These are phyloP conservation scores for Petunia axillaris DNA, from an alignment of 257 asterid species.

Conservation along the genomic window DNA sequence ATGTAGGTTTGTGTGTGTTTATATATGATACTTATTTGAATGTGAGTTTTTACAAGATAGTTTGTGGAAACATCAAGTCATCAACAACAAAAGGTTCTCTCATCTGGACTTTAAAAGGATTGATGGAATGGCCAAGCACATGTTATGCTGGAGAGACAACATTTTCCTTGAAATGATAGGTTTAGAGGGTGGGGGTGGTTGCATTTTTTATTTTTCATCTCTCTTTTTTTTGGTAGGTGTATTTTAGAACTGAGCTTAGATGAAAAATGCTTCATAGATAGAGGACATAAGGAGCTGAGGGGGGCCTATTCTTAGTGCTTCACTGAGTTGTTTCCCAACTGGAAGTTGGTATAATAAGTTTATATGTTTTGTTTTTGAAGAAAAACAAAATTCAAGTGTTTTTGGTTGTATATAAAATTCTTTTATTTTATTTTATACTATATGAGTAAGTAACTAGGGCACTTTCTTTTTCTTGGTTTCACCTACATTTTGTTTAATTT, in stretches of 20 bases:
- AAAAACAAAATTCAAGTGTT: neutral
- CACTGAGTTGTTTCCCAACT: conserved; percentile 45
- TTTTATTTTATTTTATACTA: neutral
- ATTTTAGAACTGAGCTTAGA: neutral
- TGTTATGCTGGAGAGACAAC: conserved; percentile 47
- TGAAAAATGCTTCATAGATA: conserved; percentile 38
- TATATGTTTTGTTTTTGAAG: neutral
- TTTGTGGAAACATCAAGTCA: conserved; percentile 10
- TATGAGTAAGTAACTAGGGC: neutral
- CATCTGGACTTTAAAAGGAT: conserved; percentile 12
- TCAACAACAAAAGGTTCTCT: conserved; percentile 16
- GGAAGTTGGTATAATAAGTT: conserved; percentile 27
- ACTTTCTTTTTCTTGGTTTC: neutral
- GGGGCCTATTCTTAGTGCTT: conserved; percentile 48
- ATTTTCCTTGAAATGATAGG: conserved; percentile 27
- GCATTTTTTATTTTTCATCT: neutral
- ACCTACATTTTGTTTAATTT: conserved; percentile 17
- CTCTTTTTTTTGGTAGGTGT: neutral
- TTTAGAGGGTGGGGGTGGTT: conserved; percentile 41
- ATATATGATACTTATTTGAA: too few relatives aligned
- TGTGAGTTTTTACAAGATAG: conserved; percentile 7
- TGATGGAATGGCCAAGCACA: conserved; percentile 44
- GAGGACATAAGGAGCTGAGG: conserved; percentile 34
- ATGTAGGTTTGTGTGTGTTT: too few relatives aligned
- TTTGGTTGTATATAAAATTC: neutral